A percentile compares a stretch with the other conserved stretches of the same genome.
Evolutionary conservation across 352 stramenopile species (phyloP).

Genomic region (Blastocystis sp.): DNA sequence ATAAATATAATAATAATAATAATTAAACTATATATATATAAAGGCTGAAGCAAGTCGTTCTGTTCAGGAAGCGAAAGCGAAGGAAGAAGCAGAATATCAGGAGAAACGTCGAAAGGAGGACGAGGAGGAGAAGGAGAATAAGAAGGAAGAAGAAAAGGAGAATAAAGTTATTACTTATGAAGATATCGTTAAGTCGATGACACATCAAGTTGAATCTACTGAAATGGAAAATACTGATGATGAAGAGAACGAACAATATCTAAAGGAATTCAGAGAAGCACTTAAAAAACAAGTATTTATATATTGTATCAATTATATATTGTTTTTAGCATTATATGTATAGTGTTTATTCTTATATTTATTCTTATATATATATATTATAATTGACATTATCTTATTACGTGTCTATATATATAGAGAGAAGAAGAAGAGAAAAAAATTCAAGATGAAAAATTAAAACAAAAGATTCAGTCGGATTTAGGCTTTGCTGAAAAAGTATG

Average conservation of each 20-base stretch:
- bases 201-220: constrained; percentile 1
- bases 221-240: constrained; percentile 7
- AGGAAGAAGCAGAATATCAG: constrained; percentile 15
- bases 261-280: constrained; percentile 43
- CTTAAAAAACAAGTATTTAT: constrained; percentile 42
- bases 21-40: no score
- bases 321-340: no score
- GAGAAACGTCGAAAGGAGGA: constrained; percentile 19
- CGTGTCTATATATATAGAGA: constrained; percentile 5
- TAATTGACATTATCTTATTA: no score
- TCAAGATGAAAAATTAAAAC: constrained; percentile 59
- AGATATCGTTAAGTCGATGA: constrained; percentile 42
- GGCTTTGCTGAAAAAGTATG: constrained; percentile 37
- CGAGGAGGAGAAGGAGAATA: constrained; percentile 5
- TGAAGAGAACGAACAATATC: constrained; percentile 39
- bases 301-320: constrained; percentile 41
- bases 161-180: constrained; percentile 45
- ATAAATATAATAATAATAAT: no score
- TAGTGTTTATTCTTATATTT: no score
- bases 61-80: no score
- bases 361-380: no score
- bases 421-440: constrained; percentile 18
- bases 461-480: constrained; percentile 45
- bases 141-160: neutral
- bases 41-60: no score